Conservation (phyloP, 805 yeast genomes). For the Zygoascus ofunaensis region DNA sequence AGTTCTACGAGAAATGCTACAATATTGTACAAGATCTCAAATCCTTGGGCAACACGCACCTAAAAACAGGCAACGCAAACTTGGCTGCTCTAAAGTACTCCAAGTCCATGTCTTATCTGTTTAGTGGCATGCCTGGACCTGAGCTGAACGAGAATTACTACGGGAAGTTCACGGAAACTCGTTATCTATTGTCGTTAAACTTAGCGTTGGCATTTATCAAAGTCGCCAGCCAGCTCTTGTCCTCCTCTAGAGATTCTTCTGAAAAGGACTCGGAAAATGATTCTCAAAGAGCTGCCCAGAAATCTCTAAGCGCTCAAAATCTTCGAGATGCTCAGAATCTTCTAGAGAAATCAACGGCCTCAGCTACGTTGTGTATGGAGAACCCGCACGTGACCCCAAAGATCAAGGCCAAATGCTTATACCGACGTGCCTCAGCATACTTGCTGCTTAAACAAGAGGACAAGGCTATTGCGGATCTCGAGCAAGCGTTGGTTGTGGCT, state of each 20-base stretch:
- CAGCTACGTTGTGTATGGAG: not conserved
- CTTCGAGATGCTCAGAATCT: not conserved
- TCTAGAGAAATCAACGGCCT: not conserved
- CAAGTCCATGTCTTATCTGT: conserved; percentile 60
- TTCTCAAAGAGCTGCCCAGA: too few relatives aligned
- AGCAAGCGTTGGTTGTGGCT: conserved; percentile 51
- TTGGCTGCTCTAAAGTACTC: conserved; percentile 58
- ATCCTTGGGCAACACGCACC: conserved; percentile 64
- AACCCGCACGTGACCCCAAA: not conserved
- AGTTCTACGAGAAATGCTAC: conserved; percentile 22
- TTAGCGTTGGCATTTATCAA: not conserved
- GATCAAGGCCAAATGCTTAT: conserved; percentile 72
- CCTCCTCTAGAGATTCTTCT: not conserved
- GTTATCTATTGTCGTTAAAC: not conserved
- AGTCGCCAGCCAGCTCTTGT: not conserved
- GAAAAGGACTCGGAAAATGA: too few relatives aligned
- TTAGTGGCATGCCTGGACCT: not conserved
- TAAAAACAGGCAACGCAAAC: conserved; percentile 52
- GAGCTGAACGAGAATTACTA: not conserved
- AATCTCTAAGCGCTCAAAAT: too few relatives aligned
- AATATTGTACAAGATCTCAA: conserved; percentile 60
- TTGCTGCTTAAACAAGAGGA: conserved; percentile 57
- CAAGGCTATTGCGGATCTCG: conserved; percentile 55
- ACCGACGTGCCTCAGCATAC: conserved; percentile 76
- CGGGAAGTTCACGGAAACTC: not conserved